Base-by-base conservation (phyloP, 1,284 basidiomycete species). In the Cronartium quercuum region DNA sequence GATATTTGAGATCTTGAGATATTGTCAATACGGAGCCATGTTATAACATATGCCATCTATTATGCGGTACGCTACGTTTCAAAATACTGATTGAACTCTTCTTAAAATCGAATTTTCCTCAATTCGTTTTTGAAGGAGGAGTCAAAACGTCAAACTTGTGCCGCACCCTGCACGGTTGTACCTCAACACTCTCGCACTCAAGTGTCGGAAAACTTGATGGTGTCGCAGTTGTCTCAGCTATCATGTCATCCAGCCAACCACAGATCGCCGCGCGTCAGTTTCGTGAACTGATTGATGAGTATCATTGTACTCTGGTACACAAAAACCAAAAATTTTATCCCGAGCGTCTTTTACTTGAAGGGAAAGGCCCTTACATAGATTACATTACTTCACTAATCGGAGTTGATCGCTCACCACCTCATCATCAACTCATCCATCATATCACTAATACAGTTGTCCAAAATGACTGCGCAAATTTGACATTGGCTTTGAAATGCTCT, bases 381-480 rank as follows among this genome's bases (percentile, higher is more conserved):
- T 29, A 34, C 68, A 29, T 15, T 67, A 42, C 29, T 51, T 60
- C 66, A 76, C 51, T 67, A 77, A 51, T 18, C 68, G 64, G 75
- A 70, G 24, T 65, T 77, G 76, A 21, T 58, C 75, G 29, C 41
- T 65, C 4, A 57, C 63, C 6, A 35, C 76, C 0, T 41, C 80
- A 83, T 18, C 87, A 84, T 15, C 91, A 92, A 0, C 84, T 94
- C 15, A 85, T 94, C 21, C 91, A 94, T 80, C 91, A 93, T 57
- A 79, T 80, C 47, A 80, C 94, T 1, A 95, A 95, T 80, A 89
- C 86, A 67, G 94, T 97, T 41, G 92, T 93, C 35, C 88, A 90
- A 24, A 94, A 89, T 41, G 91, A 95, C 83, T 92, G 90, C 1
- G 93, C 94, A 21, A 98, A 97, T 82, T 87, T 91, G 1, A 94